phyloP scores from a whole-genome alignment of 257 asterid species.

The Capsicum baccatum region DNA sequence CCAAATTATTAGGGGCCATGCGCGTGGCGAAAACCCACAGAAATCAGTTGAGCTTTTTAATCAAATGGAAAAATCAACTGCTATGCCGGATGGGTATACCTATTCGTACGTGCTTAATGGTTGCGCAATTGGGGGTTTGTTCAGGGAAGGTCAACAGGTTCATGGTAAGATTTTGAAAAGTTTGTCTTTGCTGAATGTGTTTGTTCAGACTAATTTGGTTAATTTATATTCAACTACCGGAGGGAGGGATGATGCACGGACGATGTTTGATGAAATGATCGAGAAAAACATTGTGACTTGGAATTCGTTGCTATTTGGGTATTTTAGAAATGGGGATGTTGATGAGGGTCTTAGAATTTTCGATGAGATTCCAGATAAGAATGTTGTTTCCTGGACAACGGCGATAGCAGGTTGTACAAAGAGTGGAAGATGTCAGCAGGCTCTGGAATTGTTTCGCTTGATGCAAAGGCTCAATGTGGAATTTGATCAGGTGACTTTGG shows the following conservation, averaged over 20 bases:
- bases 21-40: conserved; percentile 39
- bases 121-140: conserved; percentile 59
- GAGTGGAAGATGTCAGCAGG: conserved; percentile 66
- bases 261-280: conserved; percentile 71
- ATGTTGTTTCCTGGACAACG: conserved; percentile 83
- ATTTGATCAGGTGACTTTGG: conserved; percentile 74
- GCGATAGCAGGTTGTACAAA: conserved; percentile 71
- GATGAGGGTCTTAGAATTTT: conserved; percentile 55
- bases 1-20: conserved; percentile 65
- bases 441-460: conserved; percentile 51
- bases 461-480: conserved; percentile 53
- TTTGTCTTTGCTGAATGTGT: conserved; percentile 60
- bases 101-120: conserved; percentile 56
- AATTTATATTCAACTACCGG: conserved; percentile 56
- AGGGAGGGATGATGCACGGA: conserved; percentile 43
- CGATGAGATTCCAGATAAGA: conserved; percentile 66
- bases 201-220: conserved; percentile 67
- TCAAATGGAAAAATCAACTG: conserved; percentile 48
- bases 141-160: conserved; percentile 66
- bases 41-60: conserved; percentile 48
- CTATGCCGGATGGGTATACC: conserved; percentile 70
- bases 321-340: conserved; percentile 51
- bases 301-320: conserved; percentile 75
- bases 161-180: conserved; percentile 66
- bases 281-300: conserved; percentile 69